These are phyloP conservation scores for Sugiyamaella qingdaonensis DNA, from an alignment of 805 yeast genomes.

Conservation along the genomic window DNA sequence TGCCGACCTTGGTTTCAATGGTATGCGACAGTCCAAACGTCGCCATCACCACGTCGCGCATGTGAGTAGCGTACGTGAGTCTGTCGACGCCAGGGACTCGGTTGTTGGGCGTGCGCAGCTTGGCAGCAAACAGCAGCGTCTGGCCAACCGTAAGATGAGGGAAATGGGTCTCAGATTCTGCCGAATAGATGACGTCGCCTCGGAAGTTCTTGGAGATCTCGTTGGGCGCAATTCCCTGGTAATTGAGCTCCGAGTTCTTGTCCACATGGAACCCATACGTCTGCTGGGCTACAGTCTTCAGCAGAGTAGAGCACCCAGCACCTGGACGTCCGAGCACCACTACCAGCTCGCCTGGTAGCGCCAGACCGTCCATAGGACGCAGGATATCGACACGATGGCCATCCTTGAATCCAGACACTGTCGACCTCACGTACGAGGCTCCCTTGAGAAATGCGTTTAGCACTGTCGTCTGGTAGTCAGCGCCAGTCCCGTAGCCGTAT, in stretches of 20 bases:
- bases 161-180: conserved; percentile 61
- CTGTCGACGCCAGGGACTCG: conserved; percentile 50
- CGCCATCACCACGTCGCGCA: conserved; percentile 50
- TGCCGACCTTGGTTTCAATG: conserved; percentile 40
- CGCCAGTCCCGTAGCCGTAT: conserved; percentile 57
- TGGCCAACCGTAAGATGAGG: conserved; percentile 61
- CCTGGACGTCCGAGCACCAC: conserved; percentile 81
- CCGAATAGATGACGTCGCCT: conserved; percentile 62
- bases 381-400: conserved; percentile 34
- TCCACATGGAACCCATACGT: conserved; percentile 54
- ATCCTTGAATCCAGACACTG: conserved; percentile 40
- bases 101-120: conserved; percentile 52
- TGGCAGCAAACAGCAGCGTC: conserved; percentile 53
- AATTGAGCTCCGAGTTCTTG: conserved; percentile 43
- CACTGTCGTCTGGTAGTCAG: conserved; percentile 64
- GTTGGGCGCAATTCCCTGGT: conserved; percentile 40
- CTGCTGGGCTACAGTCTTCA: conserved; percentile 49
- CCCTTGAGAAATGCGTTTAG: conserved; percentile 37
- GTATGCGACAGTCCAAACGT: conserved; percentile 42
- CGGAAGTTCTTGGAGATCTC: conserved; percentile 47
- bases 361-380: conserved; percentile 50
- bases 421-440: conserved; percentile 13
- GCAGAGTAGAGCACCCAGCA: conserved; percentile 61
- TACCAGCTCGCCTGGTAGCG: conserved; percentile 61
- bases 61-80: conserved; percentile 44